Conservation (phyloP, 305 asterid genomes). For the Vinca major region DNA sequence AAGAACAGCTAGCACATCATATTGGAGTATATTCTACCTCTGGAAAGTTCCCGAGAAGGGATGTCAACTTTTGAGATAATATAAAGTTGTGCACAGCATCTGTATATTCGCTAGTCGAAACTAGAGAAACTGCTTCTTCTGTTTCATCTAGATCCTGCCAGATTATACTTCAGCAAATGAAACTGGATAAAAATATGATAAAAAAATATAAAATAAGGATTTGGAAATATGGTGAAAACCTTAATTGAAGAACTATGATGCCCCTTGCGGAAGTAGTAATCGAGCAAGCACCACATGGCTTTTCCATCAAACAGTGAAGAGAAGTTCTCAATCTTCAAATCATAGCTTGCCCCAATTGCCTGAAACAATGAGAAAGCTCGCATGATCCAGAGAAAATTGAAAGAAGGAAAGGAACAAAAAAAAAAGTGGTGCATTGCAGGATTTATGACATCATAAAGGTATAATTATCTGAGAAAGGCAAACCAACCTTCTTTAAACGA, state of each 20-base stretch:
- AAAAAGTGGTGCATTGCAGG: background rate
- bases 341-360: slow-evolving; percentile 79
- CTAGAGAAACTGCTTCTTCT: slow-evolving; percentile 58
- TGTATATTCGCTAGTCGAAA: slow-evolving; percentile 78
- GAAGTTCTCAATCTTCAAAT: slow-evolving; percentile 58
- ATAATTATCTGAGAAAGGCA: background rate
- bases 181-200: slow-evolving; percentile 6
- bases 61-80: slow-evolving; percentile 80
- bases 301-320: slow-evolving; percentile 85
- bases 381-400: background rate
- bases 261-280: slow-evolving; percentile 84
- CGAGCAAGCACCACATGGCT: slow-evolving; percentile 99
- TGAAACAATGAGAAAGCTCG: slow-evolving; percentile 25
- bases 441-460: background rate
- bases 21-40: slow-evolving; percentile 48
- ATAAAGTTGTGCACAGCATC: slow-evolving; percentile 98
- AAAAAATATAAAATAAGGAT: background rate
- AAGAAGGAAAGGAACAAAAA: background rate
- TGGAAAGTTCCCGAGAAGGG: slow-evolving; percentile 85
- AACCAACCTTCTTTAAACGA: background rate
- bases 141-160: slow-evolving; percentile 47
- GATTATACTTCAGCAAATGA: slow-evolving; percentile 13
- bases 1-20: slow-evolving; percentile 2
- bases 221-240: slow-evolving; percentile 28
- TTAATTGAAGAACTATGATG: slow-evolving; percentile 49